phyloP scores from a whole-genome alignment of 352 stramenopile genomes.

The Phytophthora sojae region DNA sequence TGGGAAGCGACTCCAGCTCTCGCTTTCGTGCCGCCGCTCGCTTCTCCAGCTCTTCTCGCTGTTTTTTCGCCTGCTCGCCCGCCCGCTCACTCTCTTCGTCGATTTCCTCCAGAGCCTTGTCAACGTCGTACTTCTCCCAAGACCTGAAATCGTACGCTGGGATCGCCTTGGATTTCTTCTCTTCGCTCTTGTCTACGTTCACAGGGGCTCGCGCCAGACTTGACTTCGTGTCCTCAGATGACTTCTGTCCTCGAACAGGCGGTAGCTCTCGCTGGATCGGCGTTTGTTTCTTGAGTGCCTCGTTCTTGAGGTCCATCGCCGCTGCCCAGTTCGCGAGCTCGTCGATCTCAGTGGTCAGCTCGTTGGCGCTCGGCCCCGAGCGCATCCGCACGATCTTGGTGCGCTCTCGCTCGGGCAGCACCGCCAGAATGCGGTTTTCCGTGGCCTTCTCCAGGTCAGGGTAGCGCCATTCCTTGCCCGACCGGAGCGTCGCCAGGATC shows the following conservation, averaged over 20 bases:
- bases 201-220: constrained; percentile 6
- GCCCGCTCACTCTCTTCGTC: constrained; percentile 60
- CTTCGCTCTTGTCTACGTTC: constrained; percentile 14
- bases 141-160: constrained; percentile 91
- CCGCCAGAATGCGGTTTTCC: constrained; percentile 78
- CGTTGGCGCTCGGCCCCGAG: constrained; percentile 52
- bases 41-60: constrained; percentile 46
- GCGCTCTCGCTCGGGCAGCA: constrained; percentile 84
- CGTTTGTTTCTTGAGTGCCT: constrained; percentile 49
- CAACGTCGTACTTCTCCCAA: constrained; percentile 93
- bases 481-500: constrained; percentile 86
- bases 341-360: constrained; percentile 66
- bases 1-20: constrained; percentile 65
- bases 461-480: constrained; percentile 92
- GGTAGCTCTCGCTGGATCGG: constrained; percentile 39
- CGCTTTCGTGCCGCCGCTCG: constrained; percentile 54
- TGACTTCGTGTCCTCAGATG: background rate
- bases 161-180: constrained; percentile 54
- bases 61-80: constrained; percentile 44
- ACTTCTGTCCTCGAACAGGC: constrained; percentile 64
- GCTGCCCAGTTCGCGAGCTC: constrained; percentile 73
- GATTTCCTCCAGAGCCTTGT: constrained; percentile 78
- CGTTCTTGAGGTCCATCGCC: constrained; percentile 65
- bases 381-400: constrained; percentile 79
- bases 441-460: constrained; percentile 86